A percentile compares a stretch with the other conserved stretches of the same genome.
These are phyloP conservation scores for Orbilia quercus DNA, from an alignment of 2,329 filamentous ascomycete genomes.

Conservation along the genomic window DNA sequence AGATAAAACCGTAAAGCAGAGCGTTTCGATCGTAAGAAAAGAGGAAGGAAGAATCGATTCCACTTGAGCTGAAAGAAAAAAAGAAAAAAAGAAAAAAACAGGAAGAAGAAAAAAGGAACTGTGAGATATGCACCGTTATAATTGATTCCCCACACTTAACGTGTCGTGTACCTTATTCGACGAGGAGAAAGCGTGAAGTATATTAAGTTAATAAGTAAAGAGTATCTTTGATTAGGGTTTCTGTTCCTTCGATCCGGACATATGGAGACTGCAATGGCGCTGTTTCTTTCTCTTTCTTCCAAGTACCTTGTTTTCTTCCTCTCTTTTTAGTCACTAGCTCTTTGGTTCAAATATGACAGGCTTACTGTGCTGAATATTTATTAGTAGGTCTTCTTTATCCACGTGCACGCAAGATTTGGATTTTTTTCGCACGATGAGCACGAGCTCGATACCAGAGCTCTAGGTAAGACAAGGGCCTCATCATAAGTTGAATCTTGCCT, in stretches of 20 bases:
- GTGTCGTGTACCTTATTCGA: too few relatives aligned
- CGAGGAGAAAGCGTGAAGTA: too few relatives aligned
- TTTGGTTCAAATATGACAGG: not conserved
- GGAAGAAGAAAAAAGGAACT: slow-evolving; percentile 1
- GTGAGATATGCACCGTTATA: slow-evolving; percentile 30
- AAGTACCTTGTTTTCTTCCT: not conserved
- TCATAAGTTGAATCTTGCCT: not conserved
- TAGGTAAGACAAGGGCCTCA: too few relatives aligned
- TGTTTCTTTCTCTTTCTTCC: slow-evolving; percentile 4
- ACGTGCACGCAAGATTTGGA: too few relatives aligned
- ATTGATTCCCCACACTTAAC: slow-evolving; percentile 20
- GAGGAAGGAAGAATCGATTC: not conserved
- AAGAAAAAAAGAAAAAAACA: not conserved
- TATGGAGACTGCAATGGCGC: slow-evolving; percentile 34
- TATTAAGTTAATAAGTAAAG: too few relatives aligned
- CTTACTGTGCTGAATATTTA: too few relatives aligned
- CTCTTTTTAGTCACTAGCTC: not conserved
- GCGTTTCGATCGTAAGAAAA: not conserved
- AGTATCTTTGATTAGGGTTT: slow-evolving; percentile 12
- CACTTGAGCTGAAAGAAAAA: not conserved
- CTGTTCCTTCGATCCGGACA: slow-evolving; percentile 38
- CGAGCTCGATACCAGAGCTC: too few relatives aligned
- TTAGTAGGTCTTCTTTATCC: too few relatives aligned
- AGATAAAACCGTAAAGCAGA: not conserved
- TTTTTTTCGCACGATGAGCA: too few relatives aligned